phyloP scores from a whole-genome alignment of 352 stramenopile genomes.

The Phytophthora litchii region DNA sequence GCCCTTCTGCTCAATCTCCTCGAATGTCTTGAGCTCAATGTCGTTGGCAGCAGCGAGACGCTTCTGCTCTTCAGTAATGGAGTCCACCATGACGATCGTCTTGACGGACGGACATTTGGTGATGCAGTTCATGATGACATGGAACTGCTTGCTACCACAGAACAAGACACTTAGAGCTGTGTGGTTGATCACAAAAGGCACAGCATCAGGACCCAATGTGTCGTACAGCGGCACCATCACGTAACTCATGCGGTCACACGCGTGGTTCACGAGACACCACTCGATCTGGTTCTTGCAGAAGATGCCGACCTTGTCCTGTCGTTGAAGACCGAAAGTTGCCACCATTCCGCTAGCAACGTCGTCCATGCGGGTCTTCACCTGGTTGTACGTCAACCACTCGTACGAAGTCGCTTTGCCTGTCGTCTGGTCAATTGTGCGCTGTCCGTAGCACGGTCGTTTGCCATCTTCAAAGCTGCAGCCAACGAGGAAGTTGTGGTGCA shows the following conservation, averaged over 20 bases:
- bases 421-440: conserved; percentile 20
- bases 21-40: conserved; percentile 39
- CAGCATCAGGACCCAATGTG: conserved; percentile 52
- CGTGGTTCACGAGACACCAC: conserved; percentile 47
- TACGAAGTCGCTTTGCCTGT: conserved; percentile 34
- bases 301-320: conserved; percentile 49
- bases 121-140: conserved; percentile 43
- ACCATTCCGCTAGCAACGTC: conserved; percentile 30
- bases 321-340: conserved; percentile 17
- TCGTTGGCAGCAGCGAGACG: conserved; percentile 22
- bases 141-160: conserved; percentile 48
- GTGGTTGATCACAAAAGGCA: conserved; percentile 64
- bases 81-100: conserved; percentile 47
- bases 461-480: conserved; percentile 33
- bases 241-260: conserved; percentile 53
- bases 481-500: conserved; percentile 40
- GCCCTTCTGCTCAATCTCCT: conserved; percentile 36
- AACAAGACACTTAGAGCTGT: conserved; percentile 55
- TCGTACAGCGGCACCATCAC: conserved; percentile 65
- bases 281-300: conserved; percentile 60
- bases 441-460: conserved; percentile 36
- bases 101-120: conserved; percentile 39
- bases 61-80: conserved; percentile 34
- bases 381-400: conserved; percentile 49
- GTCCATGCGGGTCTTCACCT: conserved; percentile 37